Conservation (phyloP, 768 basidiomycete genomes). For the Lanmaoa rubissima region DNA sequence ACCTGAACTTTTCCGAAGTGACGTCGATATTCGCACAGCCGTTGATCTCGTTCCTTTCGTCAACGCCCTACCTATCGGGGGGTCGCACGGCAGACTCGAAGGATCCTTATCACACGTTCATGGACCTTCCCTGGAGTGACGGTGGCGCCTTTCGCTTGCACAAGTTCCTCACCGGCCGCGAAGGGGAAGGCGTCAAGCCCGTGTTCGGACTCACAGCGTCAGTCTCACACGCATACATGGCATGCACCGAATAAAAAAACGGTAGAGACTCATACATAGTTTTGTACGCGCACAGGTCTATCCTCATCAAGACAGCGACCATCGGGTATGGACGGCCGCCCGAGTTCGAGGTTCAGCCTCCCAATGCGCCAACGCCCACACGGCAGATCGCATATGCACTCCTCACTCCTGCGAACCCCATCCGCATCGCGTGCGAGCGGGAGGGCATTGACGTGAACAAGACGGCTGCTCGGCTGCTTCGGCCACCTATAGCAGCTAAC, state of each 20-base stretch:
- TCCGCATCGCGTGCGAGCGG: conserved; percentile 26
- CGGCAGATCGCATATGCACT: conserved; percentile 47
- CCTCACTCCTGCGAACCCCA: conserved; percentile 23
- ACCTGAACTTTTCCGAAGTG: conserved; percentile 78
- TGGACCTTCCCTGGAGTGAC: conserved; percentile 50
- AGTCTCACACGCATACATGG: conserved; percentile 27
- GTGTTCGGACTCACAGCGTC: conserved; percentile 87
- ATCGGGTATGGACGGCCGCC: conserved; percentile 48
- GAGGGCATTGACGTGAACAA: conserved; percentile 27
- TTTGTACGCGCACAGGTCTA: conserved; percentile 36
- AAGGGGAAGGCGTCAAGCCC: conserved; percentile 84
- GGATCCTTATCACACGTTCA: conserved; percentile 58
- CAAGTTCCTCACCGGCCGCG: conserved; percentile 82
- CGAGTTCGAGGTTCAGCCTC: conserved; percentile 44
- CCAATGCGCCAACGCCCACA: conserved; percentile 38
- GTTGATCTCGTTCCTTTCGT: conserved; percentile 65
- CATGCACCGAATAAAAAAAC: background rate
- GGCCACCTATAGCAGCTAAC: conserved; percentile 3
- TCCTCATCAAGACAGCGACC: conserved; percentile 49
- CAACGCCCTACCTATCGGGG: conserved; percentile 57
- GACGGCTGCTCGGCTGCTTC: conserved; percentile 16
- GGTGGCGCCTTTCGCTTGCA: conserved; percentile 53
- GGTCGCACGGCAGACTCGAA: conserved; percentile 49
- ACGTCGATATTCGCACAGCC: conserved; percentile 84
- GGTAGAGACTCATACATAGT: background rate